A percentile compares a stretch with the other conserved stretches of the same genome.
Evolutionary conservation across 306 rosid genomes (phyloP).

Genomic region (Begonia fuchsioides): DNA sequence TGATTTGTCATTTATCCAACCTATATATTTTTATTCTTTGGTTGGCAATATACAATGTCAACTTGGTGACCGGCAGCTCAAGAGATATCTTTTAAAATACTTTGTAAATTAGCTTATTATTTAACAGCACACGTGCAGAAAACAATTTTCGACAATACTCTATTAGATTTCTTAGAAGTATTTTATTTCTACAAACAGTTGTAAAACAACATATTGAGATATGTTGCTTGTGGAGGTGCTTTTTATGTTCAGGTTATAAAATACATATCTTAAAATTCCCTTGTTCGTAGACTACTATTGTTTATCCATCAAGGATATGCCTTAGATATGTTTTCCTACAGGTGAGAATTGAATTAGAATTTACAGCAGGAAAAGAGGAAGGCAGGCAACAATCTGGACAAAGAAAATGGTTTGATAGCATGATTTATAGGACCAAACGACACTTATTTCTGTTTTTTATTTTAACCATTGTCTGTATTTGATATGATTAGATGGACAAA

Average conservation of each 20-base stretch:
- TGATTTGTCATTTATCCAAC: background rate
- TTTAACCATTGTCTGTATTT: constrained; percentile 8
- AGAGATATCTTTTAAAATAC: too few relatives aligned
- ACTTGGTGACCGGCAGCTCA: background rate
- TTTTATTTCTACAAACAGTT: background rate
- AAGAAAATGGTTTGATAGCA: background rate
- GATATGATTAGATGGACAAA: constrained; percentile 60
- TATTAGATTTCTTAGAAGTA: too few relatives aligned
- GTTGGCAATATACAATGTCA: background rate
- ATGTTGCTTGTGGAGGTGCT: too few relatives aligned
- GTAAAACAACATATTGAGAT: background rate
- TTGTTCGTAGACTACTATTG: background rate
- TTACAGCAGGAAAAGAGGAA: background rate
- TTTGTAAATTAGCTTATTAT: background rate
- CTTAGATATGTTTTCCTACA: background rate
- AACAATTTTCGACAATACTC: background rate
- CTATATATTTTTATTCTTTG: background rate
- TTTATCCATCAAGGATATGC: background rate
- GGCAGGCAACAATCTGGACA: background rate
- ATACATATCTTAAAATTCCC: too few relatives aligned
- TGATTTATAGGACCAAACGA: background rate
- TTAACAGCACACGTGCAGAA: background rate
- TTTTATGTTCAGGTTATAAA: too few relatives aligned
- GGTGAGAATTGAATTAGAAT: background rate
- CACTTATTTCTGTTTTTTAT: background rate